Evolutionary conservation across 257 asterid species (phyloP).

Genomic region (Solanum neorickii): DNA sequence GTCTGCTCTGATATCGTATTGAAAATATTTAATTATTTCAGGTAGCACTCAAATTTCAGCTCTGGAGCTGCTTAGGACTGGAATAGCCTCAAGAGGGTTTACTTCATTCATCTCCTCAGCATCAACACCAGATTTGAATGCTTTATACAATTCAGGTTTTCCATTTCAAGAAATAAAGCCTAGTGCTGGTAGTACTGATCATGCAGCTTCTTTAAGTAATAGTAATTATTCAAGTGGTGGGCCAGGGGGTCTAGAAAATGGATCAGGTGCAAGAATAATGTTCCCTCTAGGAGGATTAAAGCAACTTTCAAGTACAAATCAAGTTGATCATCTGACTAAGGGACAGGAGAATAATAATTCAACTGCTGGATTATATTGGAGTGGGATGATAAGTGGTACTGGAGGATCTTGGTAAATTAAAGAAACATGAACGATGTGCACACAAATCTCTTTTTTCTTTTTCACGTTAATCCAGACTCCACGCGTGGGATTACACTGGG

Average conservation of each 20-base stretch:
- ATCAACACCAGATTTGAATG: slow-evolving; percentile 3
- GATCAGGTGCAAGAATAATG: slow-evolving; percentile 24
- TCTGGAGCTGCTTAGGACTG: slow-evolving; percentile 36
- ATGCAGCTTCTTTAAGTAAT: slow-evolving; percentile 12
- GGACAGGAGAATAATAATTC: slow-evolving; percentile 40
- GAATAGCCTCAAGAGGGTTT: slow-evolving; percentile 24
- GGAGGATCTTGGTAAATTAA: slow-evolving; percentile 37
- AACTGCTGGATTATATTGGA: slow-evolving; percentile 45
- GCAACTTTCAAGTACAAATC: slow-evolving; percentile 20
- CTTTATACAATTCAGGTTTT: slow-evolving; percentile 28
- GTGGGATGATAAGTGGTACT: slow-evolving; percentile 45
- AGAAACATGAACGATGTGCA: not conserved
- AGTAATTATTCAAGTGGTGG: slow-evolving; percentile 1
- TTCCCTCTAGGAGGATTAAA: slow-evolving; percentile 42
- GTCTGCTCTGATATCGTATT: too few relatives aligned
- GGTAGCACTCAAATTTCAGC: slow-evolving; percentile 25
- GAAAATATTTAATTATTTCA: not conserved
- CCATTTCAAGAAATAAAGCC: slow-evolving; percentile 55
- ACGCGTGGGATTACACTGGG: not conserved
- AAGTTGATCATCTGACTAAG: slow-evolving; percentile 21
- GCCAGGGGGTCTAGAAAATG: slow-evolving; percentile 14
- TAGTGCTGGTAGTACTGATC: not conserved
- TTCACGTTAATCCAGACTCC: not conserved
- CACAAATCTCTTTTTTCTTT: not conserved
- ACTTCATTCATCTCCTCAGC: slow-evolving; percentile 15